Base-by-base conservation (phyloP, 176 grass and related monocot species). In the Cocos nucifera region DNA sequence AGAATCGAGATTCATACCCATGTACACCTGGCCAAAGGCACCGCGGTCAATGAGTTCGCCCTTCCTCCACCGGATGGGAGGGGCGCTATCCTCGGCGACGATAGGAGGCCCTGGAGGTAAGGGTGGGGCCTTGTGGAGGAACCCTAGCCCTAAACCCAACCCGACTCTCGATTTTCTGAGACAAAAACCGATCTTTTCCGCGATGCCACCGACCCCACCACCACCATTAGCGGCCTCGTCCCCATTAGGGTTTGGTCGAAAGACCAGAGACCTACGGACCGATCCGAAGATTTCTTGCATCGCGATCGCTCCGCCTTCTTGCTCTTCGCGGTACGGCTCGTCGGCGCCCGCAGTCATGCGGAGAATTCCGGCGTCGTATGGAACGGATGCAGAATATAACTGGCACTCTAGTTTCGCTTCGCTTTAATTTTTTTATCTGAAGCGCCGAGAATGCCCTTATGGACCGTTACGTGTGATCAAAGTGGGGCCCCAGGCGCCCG, bases 1-100 rank as follows among this genome's bases (percentile, higher is more conserved):
- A 15, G 93, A 92, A 77, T 98, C 93, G 26, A 98, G 87, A 76
- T 98, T 98, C 93, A 98, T 92, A 53, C 93, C 93, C 79, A 98
- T 89, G 72, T 83, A 98, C 59, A 98, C 87, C 65, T 92, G 87
- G 18, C 93, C 93, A 26, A 85, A 98, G 0, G 93, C 93, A 12
- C 93, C 93, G 25, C 66, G 78, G 19, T 87, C 93, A 63, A 98
- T 91, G 44, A 92, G 62, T 63, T 92, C 87, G 1, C 93, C 93
- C 81, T 89, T 92, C 23, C 93, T 77, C 87, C 93, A 98, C 48
- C 93, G 73, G 51, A 98, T 98, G 56, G 63, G 69, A 22, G 84
- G 87, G 29, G 75, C 83, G 1, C 82, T 78, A 52, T 83, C 67
- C 12, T 75, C 72, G 3, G 15, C 75, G 39, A n/a, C 19, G 6